phyloP scores from a whole-genome alignment of 164 flowering plant genomes.

The Cinnamomum micranthum region DNA sequence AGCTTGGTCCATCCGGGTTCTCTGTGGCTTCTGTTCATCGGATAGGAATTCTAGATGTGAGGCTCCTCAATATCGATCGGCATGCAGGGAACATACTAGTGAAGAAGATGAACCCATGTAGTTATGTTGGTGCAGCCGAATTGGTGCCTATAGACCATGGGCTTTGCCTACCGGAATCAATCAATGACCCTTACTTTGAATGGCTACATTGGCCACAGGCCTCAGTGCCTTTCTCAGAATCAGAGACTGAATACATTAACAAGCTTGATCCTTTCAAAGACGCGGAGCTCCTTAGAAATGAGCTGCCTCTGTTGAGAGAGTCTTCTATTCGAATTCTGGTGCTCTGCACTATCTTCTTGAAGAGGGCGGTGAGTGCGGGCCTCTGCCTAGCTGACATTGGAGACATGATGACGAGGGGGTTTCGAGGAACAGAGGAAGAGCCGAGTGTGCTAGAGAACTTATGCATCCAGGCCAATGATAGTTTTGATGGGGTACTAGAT shows the following conservation, averaged over 20 bases:
- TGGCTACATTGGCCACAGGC: conserved; percentile 99
- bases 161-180: conserved; percentile 76
- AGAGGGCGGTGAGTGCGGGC: conserved; percentile 53
- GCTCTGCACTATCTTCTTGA: conserved; percentile 70
- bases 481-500: conserved; percentile 2
- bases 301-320: conserved; percentile 56
- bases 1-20: conserved; percentile 69
- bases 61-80: conserved; percentile 76
- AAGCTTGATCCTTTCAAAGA: conserved; percentile 68
- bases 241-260: conserved; percentile 61
- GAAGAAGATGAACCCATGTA: conserved; percentile 24
- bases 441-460: conserved; percentile 55
- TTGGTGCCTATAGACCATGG: conserved; percentile 94
- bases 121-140: conserved; percentile 35
- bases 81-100: conserved; percentile 88
- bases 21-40: conserved; percentile 67
- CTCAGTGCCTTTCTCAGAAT: conserved; percentile 65
- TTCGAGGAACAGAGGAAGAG: conserved; percentile 42
- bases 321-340: conserved; percentile 59
- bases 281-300: conserved; percentile 51
- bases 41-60: conserved; percentile 72
- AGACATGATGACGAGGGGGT: conserved; percentile 73
- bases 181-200: conserved; percentile 91
- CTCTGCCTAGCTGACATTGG: conserved; percentile 76
- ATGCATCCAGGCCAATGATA: conserved; percentile 46